phyloP scores from a whole-genome alignment of 2,329 filamentous ascomycete species.

The Emmonsiellopsis sp. region DNA sequence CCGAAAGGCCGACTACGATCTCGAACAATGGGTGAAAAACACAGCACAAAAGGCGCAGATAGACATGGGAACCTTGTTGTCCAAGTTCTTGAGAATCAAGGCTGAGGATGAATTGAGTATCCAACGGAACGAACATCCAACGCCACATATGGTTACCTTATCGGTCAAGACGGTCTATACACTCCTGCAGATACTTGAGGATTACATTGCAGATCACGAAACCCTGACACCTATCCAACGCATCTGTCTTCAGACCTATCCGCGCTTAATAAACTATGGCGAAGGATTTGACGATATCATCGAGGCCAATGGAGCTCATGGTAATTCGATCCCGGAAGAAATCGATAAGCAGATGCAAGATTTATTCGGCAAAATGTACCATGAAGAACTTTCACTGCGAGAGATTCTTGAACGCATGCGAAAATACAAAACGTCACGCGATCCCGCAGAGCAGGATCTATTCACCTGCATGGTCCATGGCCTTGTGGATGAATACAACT shows the following conservation, averaged over 20 bases:
- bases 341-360: conserved; percentile 93
- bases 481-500: conserved; percentile 91
- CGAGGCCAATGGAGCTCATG: conserved; percentile 68
- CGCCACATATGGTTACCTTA: conserved; percentile 61
- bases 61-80: conserved; percentile 60
- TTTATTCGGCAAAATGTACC: conserved; percentile 97
- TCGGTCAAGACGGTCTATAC: conserved; percentile 77
- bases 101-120: conserved; percentile 68
- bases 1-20: conserved; percentile 66
- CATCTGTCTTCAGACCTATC: conserved; percentile 83
- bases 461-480: conserved; percentile 99
- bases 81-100: conserved; percentile 77
- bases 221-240: conserved; percentile 75
- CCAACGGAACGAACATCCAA: conserved; percentile 59
- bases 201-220: conserved; percentile 49
- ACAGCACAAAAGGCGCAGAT: conserved; percentile 54
- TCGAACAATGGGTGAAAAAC: conserved; percentile 69
- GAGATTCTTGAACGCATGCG: conserved; percentile 77
- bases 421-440: conserved; percentile 77
- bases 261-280: conserved; percentile 90
- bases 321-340: conserved; percentile 68
- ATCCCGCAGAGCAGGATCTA: conserved; percentile 79
- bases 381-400: conserved; percentile 75
- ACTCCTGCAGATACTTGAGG: conserved; percentile 69
- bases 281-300: conserved; percentile 89